Evolutionary conservation across 2,329 filamentous ascomycete species (phyloP), one percentile per base, ranked within the genome.

Genomic region (Bertia moriformis): DNA sequence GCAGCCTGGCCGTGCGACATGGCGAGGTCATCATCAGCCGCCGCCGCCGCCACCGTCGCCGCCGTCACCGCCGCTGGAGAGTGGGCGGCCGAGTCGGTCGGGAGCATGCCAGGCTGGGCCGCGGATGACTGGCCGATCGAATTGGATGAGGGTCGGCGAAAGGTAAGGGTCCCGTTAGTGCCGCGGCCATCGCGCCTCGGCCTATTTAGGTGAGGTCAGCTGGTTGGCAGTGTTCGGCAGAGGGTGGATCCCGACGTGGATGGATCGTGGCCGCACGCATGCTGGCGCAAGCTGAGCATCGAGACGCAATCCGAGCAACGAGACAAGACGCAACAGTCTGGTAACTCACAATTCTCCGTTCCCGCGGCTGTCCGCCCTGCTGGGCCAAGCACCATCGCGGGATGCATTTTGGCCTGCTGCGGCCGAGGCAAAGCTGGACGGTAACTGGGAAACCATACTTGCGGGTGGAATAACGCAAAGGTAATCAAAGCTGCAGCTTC

Each of bases 351-450:
- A 86, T 60, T 86, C 82, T 63, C 74, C 78, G 58, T 72, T 72
- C 47, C 63, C 63, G 56, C 73, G 68, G 44, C 65, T 64, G 49
- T 73, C 73, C 51, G 57, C 65, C 62, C 70, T 74, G 62, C 60
- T 62, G 62, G 67, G 69, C 50, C 65, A 57, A 58, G n/a, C n/a
- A n/a, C n/a, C n/a, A n/a, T 72, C 74, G 56, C 69, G 73, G 61
- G 57, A 76, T 56, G 67, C 63, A 51, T 70, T 78, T 59, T 84
- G 82, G 59, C 82, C 82, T 56, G 83, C 82, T 49, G 83, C 83
- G 52, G 83, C 83, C 56, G 83, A 86, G 57, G 83, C 83, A 63
- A 88, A 88, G 69, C 80, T 87, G 50, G 83, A 85, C 52, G 81
- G 78, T 59, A 86, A n/a, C n/a, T n/a, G n/a, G n/a, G n/a, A n/a